A percentile compares a stretch with the other conserved stretches of the same genome.
phyloP scores from a whole-genome alignment of 495 filamentous ascomycete genomes.

The Gamarada debralockiae region DNA sequence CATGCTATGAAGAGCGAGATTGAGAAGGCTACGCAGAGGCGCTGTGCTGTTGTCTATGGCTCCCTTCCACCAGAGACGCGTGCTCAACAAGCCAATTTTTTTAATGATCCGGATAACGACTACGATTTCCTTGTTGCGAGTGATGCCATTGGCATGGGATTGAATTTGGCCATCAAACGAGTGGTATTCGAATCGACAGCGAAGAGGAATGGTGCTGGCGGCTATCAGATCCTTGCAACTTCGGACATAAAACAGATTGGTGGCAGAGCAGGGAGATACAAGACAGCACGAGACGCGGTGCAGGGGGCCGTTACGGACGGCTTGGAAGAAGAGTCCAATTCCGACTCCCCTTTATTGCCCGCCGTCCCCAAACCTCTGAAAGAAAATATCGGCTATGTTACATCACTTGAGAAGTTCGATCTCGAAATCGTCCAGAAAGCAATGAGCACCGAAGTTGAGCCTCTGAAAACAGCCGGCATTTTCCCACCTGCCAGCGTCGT shows the following conservation, averaged over 20 bases:
- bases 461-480: conserved; percentile 71
- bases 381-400: conserved; percentile 65
- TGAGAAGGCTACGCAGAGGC: conserved; percentile 66
- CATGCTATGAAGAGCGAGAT: conserved; percentile 77
- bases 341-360: neutral
- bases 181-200: conserved; percentile 76
- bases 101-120: conserved; percentile 91
- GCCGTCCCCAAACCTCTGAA: conserved; percentile 1
- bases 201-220: conserved; percentile 57
- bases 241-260: conserved; percentile 92
- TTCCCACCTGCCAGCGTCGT: conserved; percentile 62
- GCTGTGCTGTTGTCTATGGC: conserved; percentile 92
- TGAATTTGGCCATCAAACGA: conserved; percentile 91
- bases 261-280: conserved; percentile 88
- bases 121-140: conserved; percentile 94
- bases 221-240: conserved; percentile 48
- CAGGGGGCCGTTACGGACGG: conserved; percentile 17
- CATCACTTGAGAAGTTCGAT: conserved; percentile 70
- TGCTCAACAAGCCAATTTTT: conserved; percentile 82
- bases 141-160: conserved; percentile 96
- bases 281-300: conserved; percentile 55
- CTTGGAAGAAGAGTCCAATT: neutral
- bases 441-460: conserved; percentile 57
- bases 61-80: conserved; percentile 88
- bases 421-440: conserved; percentile 55